Evolutionary conservation across 2,329 filamentous ascomycete species (phyloP), one percentile per base, ranked within the genome.

Genomic region (Cryphonectria parasitica): DNA sequence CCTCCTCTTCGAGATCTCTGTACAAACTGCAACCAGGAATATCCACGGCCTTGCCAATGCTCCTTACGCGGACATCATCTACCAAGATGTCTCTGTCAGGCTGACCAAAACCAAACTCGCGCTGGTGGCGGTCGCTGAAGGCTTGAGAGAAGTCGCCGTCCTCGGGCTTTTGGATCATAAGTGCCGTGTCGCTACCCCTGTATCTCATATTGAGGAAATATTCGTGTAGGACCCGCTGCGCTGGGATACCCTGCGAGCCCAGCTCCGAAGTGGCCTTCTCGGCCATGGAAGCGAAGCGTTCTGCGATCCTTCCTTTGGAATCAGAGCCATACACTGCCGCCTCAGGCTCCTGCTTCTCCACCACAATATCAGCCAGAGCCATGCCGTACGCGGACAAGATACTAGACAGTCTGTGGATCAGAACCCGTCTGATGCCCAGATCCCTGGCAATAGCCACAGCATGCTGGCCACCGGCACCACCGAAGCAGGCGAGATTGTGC

Each of bases 161-260:
- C 1, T 80, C 86, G 0, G 94, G 93, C 79, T 91, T 93, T 74
- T 96, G 82, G 64, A 97, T 89, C 94, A 97, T 98, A 58, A 97
- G 85, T 0, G 94, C 93, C 10, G 94, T 96, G 78, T 97, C 94
- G 0, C 94, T 97, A 17, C 94, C 94, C 45, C 93, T 89, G 77
- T 97, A 97, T 70, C 95, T 87, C 91, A 98, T 94, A 78, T 98
- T 97, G 69, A 98, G 88, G 77, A 97, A 98, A 77, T 97, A 92
- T 78, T 97, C 94, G 76, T 95, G 97, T 0, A 90, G 86, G 31
- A 97, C 92, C 43, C 93, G 89, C 7, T 87, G 82, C 60, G 92
- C 88, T 1, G 86, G 83, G 77, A 98, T 97, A 0, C 94, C 95
- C 80, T 98, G 95, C 1, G 92, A 90, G 34, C 84, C 83, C 4